Evolutionary conservation across 1,284 basidiomycete species (phyloP), one percentile per base, ranked within the genome.

Genomic region (Binderoboletus segoi): DNA sequence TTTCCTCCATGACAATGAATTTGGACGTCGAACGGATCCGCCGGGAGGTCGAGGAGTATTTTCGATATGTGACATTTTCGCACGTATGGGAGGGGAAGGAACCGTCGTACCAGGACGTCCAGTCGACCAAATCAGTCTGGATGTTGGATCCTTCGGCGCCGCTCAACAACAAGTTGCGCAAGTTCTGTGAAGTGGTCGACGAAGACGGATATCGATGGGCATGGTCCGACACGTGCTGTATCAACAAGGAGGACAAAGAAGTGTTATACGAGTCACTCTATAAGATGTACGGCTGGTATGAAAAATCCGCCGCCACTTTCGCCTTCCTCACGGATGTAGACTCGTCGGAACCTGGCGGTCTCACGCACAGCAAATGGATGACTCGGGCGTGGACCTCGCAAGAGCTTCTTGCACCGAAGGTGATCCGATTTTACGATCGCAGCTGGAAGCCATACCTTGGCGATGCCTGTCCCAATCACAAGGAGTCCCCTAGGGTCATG

Each of bases 361-460:
- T 58, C 18, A 23, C 7, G 3, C 18, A 41, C 6, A 48, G 48
- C 8, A 8, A 33, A 20, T 61, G 60, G 57, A 62, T 59, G 46
- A 55, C 18, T 4, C 51, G 60, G 6, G 60, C 51, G 3, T 61
- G 60, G 60, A 59, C 55, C 1, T 21, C 50, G 1, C 56, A 53
- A 24, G 60, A 61, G 13, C 44, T 57, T 43, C 59, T 60, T 6
- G 35, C 59, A 18, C 37, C 59, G 35, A 37, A 2, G 3, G 3
- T 23, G 11, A 23, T 55, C 37, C 54, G 43, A 24, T 55, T 56
- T n/a, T 56, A 55, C 15, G 28, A 41, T 32, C 30, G 28, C n/a
- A 38, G 56, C 18, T 55, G 54, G 59, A 28, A 52, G 8, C 40
- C 51, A 1, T 61, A 61, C 30, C 60, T 41, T 2, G 21, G 35